These are phyloP conservation scores for Verticillium isaacii DNA, from an alignment of 2,329 filamentous ascomycete species.

Conservation along the genomic window DNA sequence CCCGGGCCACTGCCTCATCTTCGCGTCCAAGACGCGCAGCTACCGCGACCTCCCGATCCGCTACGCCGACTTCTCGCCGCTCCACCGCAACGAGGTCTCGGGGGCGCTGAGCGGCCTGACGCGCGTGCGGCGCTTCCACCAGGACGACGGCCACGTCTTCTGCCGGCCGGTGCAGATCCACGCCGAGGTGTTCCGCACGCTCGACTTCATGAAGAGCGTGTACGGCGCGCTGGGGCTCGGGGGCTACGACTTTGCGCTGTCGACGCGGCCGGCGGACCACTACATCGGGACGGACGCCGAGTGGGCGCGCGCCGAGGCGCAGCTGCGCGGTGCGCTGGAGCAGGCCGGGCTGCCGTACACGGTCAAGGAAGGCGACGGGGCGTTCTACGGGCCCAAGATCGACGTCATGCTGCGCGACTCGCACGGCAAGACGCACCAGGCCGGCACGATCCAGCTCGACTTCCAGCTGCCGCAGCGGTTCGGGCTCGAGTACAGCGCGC, in stretches of 20 bases:
- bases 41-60: conserved; percentile 79
- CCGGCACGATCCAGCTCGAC: conserved; percentile 84
- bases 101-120: conserved; percentile 79
- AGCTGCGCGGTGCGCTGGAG: conserved; percentile 38
- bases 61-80: conserved; percentile 80
- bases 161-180: conserved; percentile 73
- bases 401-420: conserved; percentile 78
- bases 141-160: conserved; percentile 90
- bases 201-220: conserved; percentile 69
- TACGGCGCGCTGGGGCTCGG: conserved; percentile 63
- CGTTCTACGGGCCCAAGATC: conserved; percentile 90
- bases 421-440: conserved; percentile 81
- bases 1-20: conserved; percentile 82
- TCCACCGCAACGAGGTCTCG: conserved; percentile 84
- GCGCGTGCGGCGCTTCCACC: conserved; percentile 80
- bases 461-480: conserved; percentile 86
- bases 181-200: conserved; percentile 66
- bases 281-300: conserved; percentile 72
- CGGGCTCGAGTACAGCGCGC: conserved; percentile 67
- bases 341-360: conserved; percentile 70
- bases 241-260: conserved; percentile 63
- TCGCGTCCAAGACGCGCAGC: conserved; percentile 66
- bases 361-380: conserved; percentile 76
- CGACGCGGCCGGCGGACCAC: conserved; percentile 70
- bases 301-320: conserved; percentile 42